Conservation (phyloP, 1,139 yeast genomes). For the Yueomyces sp. region DNA sequence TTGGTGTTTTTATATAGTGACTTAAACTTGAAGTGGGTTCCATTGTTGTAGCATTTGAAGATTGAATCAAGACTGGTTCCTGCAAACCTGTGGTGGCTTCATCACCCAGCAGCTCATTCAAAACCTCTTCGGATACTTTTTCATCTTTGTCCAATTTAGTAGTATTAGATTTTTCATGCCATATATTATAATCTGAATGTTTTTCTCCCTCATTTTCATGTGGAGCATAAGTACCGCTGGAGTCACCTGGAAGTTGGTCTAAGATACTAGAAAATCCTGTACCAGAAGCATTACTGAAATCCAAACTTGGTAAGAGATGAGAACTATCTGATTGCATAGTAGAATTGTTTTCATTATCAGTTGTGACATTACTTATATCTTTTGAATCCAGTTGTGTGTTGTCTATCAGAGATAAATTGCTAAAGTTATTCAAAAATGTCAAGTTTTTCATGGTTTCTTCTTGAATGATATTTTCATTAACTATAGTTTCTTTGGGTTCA, state of each 20-base stretch:
- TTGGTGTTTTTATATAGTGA: constrained; percentile 4
- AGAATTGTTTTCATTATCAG: too few species aligned
- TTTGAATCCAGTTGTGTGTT: too few species aligned
- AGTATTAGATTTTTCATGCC: background rate
- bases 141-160: background rate
- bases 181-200: background rate
- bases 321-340: too few species aligned
- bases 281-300: too few species aligned
- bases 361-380: too few species aligned
- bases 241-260: background rate
- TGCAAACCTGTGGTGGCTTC: constrained; percentile 1
- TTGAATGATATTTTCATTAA: too few species aligned
- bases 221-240: background rate
- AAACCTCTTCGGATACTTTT: constrained; percentile 5
- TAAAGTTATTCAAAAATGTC: too few species aligned
- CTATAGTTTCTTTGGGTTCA: too few species aligned
- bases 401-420: too few species aligned
- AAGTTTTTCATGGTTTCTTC: too few species aligned
- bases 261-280: background rate
- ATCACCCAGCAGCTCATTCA: constrained; percentile 4
- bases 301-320: too few species aligned
- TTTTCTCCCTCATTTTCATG: background rate
- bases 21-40: background rate
- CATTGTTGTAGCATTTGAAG: background rate
- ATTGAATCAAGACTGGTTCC: background rate